Evolutionary conservation across 805 yeast species (phyloP), one percentile per base, ranked within the genome.

Genomic region (Komagataella pastoris): DNA sequence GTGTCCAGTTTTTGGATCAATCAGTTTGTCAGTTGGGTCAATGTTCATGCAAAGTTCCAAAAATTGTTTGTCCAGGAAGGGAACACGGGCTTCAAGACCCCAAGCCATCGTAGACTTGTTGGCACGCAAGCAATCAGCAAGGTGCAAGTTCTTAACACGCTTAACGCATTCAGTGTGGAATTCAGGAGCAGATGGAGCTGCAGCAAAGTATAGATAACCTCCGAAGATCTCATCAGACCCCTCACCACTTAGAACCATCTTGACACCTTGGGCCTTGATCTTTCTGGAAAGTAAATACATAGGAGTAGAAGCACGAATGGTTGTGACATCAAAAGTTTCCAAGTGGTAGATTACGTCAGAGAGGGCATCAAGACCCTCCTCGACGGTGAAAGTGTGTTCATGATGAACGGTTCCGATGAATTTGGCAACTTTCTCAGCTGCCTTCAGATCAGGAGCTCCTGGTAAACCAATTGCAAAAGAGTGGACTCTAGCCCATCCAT

Each of bases 51-150:
- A 81, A 47, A 87, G 80, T 63, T 91, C 88, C 69, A 93, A 74
- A 79, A 93, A 93, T 67, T 83, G 77, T 74, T 83, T 87, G 73
- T 93, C 99, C 73, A 93, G 79, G 86, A 93, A 93, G 59, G 99
- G 99, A 59, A 93, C 99, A 74, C 99, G 86, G 55, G 99, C 99
- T 75, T 93, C 99, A 57, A 93, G 79, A 70, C 99, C 99, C 99
- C 99, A 93, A 47, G 99, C 98, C 97, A 93, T 88, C 54, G 99
- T 93, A 40, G 97, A 90, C 74, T 93, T 93, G 86, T 93, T 93
- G 58, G 99, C 99, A 72, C 99, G 85, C 67, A 93, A 75, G 76
- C 98, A 91, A 75, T 93, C 99, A 55, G 98, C 88, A 60, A 82
- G 82, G 71, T 93, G 97, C 72, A 93, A 78, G 91, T 93, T 90